Conservation (phyloP, 768 basidiomycete species). For the Chiua virens region DNA sequence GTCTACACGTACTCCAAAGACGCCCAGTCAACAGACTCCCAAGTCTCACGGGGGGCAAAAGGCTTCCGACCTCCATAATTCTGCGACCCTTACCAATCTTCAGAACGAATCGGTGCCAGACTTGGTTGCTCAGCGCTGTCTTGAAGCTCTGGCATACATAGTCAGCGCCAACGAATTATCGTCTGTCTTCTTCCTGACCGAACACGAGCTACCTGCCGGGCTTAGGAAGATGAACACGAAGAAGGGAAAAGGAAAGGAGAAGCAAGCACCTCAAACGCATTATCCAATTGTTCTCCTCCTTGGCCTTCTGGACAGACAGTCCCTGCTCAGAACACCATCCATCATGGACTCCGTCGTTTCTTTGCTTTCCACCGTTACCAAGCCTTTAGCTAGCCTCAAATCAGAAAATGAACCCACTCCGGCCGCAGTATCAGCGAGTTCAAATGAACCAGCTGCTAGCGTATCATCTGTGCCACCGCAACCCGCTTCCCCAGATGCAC, state of each 20-base stretch:
- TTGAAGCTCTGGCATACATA: constrained; percentile 88
- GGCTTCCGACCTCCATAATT: constrained; percentile 50
- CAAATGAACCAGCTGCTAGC: constrained; percentile 14
- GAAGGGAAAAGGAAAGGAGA: constrained; percentile 97
- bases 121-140: constrained; percentile 89
- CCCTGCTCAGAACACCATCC: constrained; percentile 80
- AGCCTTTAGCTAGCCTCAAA: constrained; percentile 71
- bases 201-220: constrained; percentile 87
- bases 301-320: constrained; percentile 82
- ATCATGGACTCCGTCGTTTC: constrained; percentile 93
- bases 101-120: constrained; percentile 87
- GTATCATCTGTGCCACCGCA: constrained; percentile 1
- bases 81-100: constrained; percentile 48
- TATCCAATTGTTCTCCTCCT: constrained; percentile 91
- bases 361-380: constrained; percentile 85
- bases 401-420: constrained; percentile 39
- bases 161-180: constrained; percentile 82
- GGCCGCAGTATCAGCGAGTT: constrained; percentile 16
- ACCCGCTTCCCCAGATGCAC: constrained; percentile 8
- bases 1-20: constrained; percentile 70
- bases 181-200: constrained; percentile 91
- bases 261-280: constrained; percentile 73
- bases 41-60: constrained; percentile 70
- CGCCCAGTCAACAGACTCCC: constrained; percentile 38
- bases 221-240: constrained; percentile 66